Evolutionary conservation across 1,139 yeast genomes (phyloP), one percentile per base, ranked within the genome.

Genomic region (Diutina pseudorugosa): DNA sequence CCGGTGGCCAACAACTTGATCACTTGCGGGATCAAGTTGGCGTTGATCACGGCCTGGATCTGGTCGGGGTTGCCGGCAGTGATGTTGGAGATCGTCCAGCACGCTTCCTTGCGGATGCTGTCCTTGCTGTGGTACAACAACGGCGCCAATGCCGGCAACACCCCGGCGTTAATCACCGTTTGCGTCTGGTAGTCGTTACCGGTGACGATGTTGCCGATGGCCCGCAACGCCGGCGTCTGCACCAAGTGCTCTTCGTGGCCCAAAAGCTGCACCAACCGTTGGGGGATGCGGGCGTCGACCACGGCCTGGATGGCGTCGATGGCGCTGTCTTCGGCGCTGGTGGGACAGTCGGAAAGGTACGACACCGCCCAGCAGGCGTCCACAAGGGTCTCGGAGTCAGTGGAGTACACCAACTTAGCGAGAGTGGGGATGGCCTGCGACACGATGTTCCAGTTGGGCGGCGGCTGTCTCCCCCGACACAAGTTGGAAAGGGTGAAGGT

Each of bases 331-430:
- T 94, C 83, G 56, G 94, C 73, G 68, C 93, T 43, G 33, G 45
- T 42, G 43, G 95, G 81, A 50, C 98, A 98, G 68, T 93, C 98
- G 52, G 94, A 83, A 56, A 93, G 73, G 67, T 93, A 94, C 1
- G 96, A 88, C 53, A 94, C 91, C 23, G 98, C 98, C 98, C 98
- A 94, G 72, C 97, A 90, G 50, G 98, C 96, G 70, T 93, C 98
- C 57, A 90, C 90, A 64, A 93, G 75, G 41, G 96, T 91, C 71
- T 93, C 98, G 51, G 86, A 84, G 66, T 93, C 98, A 59, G 85
- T 80, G 14, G 95, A 87, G 68, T 85, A 93, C 59, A 93, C 85
- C 61, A 93, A 77, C 71, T 90, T 89, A 52, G 97, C 90, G 65
- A 93, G 77, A 18, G 96, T 88, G 57, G 98, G 98, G 60, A 93